These are phyloP conservation scores for Arabis hirsuta DNA, from an alignment of 345 rosid species.

Conservation along the genomic window DNA sequence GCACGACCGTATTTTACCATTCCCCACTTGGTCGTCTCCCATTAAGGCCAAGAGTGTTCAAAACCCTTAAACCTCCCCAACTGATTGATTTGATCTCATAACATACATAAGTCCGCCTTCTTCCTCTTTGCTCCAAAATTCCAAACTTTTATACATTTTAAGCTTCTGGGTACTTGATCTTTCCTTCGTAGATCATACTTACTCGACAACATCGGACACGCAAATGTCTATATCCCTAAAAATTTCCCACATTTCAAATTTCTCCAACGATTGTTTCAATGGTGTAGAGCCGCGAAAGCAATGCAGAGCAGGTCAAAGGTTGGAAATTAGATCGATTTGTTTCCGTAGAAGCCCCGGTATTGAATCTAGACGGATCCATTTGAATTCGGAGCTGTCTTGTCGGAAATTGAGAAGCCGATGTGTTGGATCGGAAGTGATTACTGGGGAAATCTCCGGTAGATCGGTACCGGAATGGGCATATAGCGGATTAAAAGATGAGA, in stretches of 20 bases:
- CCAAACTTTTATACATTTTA: neutral
- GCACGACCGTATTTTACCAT: conserved; percentile 13
- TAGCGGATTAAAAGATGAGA: conserved; percentile 37
- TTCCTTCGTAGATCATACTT: neutral
- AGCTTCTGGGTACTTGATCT: conserved; percentile 8
- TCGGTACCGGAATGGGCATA: conserved; percentile 45
- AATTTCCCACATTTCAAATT: conserved; percentile 32
- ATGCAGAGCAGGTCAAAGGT: conserved; percentile 21
- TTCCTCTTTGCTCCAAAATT: conserved; percentile 3
- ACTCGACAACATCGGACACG: neutral
- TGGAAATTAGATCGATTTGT: conserved; percentile 27
- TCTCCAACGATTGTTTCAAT: conserved; percentile 27
- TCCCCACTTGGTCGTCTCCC: conserved; percentile 5
- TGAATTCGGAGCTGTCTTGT: conserved; percentile 26
- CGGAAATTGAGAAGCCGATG: conserved; percentile 33
- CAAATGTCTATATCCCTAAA: conserved; percentile 38
- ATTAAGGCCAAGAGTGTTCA: conserved; percentile 1
- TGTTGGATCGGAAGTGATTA: conserved; percentile 37
- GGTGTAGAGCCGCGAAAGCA: conserved; percentile 27
- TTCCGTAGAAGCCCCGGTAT: conserved; percentile 18
- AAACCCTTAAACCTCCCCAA: conserved; percentile 39
- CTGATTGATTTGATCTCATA: neutral
- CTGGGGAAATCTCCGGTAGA: conserved; percentile 39
- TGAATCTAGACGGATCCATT: conserved; percentile 35
- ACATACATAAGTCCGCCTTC: conserved; percentile 25